These are phyloP conservation scores for Thamnidium elegans DNA, from an alignment of 192 early-diverging fungal species.

Conservation along the genomic window DNA sequence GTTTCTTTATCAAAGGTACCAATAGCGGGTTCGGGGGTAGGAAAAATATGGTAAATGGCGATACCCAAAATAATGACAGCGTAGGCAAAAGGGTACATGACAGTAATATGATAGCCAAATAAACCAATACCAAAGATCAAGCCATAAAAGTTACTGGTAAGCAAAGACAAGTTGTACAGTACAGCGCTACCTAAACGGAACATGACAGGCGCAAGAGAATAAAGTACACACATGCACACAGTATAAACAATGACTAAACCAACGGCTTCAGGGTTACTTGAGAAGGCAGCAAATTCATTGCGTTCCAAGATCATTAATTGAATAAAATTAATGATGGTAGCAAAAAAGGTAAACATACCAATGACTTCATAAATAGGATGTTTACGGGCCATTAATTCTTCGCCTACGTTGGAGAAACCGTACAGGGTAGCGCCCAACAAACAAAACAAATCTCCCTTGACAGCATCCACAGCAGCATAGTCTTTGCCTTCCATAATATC, in stretches of 20 bases:
- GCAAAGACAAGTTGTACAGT: conserved; percentile 73
- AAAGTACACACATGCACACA: conserved; percentile 67
- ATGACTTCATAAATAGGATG: conserved; percentile 73
- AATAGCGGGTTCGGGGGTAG: conserved; percentile 52
- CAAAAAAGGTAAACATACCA: conserved; percentile 72
- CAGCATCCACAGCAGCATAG: conserved; percentile 47
- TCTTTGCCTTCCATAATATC: conserved; percentile 65
- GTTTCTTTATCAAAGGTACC: conserved; percentile 27
- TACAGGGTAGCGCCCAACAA: conserved; percentile 72
- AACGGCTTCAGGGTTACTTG: conserved; percentile 28
- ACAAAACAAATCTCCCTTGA: conserved; percentile 73
- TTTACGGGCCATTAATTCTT: conserved; percentile 72
- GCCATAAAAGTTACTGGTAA: conserved; percentile 80
- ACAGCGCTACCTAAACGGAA: conserved; percentile 70
- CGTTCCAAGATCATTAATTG: conserved; percentile 72
- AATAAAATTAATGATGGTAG: conserved; percentile 66
- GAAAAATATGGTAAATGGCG: conserved; percentile 63
- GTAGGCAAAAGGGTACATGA: conserved; percentile 68
- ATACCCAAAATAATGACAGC: conserved; percentile 64
- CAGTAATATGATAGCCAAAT: conserved; percentile 51
- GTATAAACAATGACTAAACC: conserved; percentile 65
- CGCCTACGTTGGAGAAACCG: conserved; percentile 67
- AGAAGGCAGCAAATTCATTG: conserved; percentile 40
- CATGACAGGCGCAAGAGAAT: conserved; percentile 66
- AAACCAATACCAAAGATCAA: conserved; percentile 71